phyloP scores from a whole-genome alignment of 495 filamentous ascomycete genomes.

The Penicillium manginii region DNA sequence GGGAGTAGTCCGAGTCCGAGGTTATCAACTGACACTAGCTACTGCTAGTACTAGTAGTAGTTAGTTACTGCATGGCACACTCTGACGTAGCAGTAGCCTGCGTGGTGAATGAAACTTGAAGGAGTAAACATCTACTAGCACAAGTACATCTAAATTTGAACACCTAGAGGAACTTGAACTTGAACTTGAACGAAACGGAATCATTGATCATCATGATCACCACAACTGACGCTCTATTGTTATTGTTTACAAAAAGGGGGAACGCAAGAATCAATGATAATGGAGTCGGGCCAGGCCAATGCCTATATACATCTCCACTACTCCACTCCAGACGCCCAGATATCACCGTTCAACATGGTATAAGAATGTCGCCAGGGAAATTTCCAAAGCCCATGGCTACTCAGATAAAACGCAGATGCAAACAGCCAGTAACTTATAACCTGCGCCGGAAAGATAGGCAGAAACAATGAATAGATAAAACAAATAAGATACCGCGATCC shows the following conservation, averaged over 20 bases:
- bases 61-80: too few species aligned
- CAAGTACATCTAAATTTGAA: too few species aligned
- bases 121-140: too few species aligned
- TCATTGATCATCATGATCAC: too few species aligned
- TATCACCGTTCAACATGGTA: conserved; percentile 21
- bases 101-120: too few species aligned
- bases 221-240: too few species aligned
- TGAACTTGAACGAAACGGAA: too few species aligned
- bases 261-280: conserved; percentile 8
- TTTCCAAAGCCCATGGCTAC: conserved; percentile 11
- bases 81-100: too few species aligned
- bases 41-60: too few species aligned
- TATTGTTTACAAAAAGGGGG: neutral
- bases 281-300: conserved; percentile 19
- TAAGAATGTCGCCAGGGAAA: conserved; percentile 18
- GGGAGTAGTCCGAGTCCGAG: too few species aligned
- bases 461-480: conserved; percentile 23
- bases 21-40: too few species aligned
- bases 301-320: conserved; percentile 22
- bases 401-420: conserved; percentile 16
- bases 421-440: conserved; percentile 32
- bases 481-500: conserved; percentile 18
- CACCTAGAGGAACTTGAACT: too few species aligned
- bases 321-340: conserved; percentile 9
- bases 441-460: conserved; percentile 29